Evolutionary conservation across 306 rosid genomes (phyloP).

Genomic region (Psophocarpus tetragonolobus): DNA sequence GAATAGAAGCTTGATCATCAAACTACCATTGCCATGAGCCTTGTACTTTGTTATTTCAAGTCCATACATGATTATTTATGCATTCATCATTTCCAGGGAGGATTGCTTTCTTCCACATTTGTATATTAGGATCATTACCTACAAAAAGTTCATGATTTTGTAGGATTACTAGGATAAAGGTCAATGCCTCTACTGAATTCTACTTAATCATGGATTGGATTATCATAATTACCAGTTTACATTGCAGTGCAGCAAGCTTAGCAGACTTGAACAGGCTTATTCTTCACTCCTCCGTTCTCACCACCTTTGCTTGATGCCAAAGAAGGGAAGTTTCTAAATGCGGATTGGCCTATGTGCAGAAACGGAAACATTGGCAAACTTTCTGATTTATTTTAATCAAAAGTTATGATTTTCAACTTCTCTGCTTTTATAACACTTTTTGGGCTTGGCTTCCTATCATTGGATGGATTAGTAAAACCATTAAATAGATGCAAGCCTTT

Average conservation of each 20-base stretch:
- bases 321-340: conserved; percentile 29
- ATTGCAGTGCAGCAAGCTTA: not conserved
- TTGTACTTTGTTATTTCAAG: conserved; percentile 10
- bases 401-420: not conserved
- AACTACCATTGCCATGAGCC: not conserved
- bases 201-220: conserved; percentile 25
- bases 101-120: too few species aligned
- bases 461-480: not conserved
- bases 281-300: conserved; percentile 26
- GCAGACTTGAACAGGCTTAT: conserved; percentile 16
- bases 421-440: not conserved
- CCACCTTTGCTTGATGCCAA: conserved; percentile 35
- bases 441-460: not conserved
- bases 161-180: not conserved
- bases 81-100: too few species aligned
- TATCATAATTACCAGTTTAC: conserved; percentile 15
- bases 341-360: too few species aligned
- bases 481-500: not conserved
- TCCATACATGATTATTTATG: not conserved
- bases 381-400: not conserved
- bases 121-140: not conserved
- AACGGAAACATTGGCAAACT: not conserved
- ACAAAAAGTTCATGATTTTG: not conserved
- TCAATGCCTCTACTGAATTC: not conserved
- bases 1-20: not conserved